A percentile compares a stretch with the other conserved stretches of the same genome.
Evolutionary conservation across 1,139 yeast species (phyloP).

Genomic region (Diutina mesorugosa): DNA sequence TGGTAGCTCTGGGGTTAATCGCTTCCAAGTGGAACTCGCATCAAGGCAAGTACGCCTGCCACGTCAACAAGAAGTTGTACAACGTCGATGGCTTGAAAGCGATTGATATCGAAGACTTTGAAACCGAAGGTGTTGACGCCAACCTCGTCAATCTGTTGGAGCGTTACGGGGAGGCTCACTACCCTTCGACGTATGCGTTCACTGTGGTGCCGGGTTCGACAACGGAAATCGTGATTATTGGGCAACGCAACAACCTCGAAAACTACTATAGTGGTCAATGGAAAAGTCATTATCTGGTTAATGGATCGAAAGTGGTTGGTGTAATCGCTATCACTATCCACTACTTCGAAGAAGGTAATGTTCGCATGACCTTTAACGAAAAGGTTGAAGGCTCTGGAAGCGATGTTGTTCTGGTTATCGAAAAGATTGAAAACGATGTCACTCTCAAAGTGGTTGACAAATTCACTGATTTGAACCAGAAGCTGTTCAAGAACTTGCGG

Average conservation of each 20-base stretch:
- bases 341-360: slow-evolving; percentile 94
- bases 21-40: slow-evolving; percentile 22
- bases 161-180: slow-evolving; percentile 33
- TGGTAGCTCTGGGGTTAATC: slow-evolving; percentile 18
- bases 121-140: slow-evolving; percentile 12
- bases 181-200: slow-evolving; percentile 40
- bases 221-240: slow-evolving; percentile 40
- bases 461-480: slow-evolving; percentile 65
- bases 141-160: slow-evolving; percentile 18
- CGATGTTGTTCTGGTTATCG: slow-evolving; percentile 38
- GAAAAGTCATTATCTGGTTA: slow-evolving; percentile 51
- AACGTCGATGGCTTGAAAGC: slow-evolving; percentile 41
- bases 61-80: slow-evolving; percentile 34
- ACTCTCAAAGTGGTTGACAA: slow-evolving; percentile 51
- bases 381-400: slow-evolving; percentile 17
- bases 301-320: not conserved
- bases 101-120: slow-evolving; percentile 35
- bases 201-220: slow-evolving; percentile 24
- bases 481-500: slow-evolving; percentile 70
- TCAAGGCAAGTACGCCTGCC: slow-evolving; percentile 21
- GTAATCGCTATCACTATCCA: slow-evolving; percentile 55
- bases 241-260: slow-evolving; percentile 58
- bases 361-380: slow-evolving; percentile 48
- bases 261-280: slow-evolving; percentile 90
- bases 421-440: slow-evolving; percentile 43